phyloP scores from a whole-genome alignment of 2,329 filamentous ascomycete genomes.

The Nemania abortiva region DNA sequence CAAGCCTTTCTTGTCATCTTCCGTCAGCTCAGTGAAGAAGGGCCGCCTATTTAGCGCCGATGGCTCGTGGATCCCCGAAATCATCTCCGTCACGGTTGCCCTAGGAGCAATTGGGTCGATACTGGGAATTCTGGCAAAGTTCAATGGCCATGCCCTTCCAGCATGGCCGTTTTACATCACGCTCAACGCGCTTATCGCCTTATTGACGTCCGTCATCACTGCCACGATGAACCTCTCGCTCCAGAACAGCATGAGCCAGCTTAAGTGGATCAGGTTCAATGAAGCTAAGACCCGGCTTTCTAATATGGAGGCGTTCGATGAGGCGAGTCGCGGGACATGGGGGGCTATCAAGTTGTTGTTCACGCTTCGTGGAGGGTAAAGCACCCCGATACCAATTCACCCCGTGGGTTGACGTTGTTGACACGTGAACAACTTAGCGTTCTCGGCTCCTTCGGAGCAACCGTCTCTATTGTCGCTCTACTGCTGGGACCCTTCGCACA shows the following conservation, averaged over 20 bases:
- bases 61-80: constrained; percentile 48
- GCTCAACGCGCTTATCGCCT: constrained; percentile 51
- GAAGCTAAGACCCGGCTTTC: constrained; percentile 46
- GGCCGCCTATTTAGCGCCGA: background rate
- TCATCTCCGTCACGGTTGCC: constrained; percentile 46
- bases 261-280: constrained; percentile 53
- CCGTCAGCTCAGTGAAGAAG: constrained; percentile 16
- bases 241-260: constrained; percentile 50
- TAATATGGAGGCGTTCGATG: constrained; percentile 52
- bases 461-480: constrained; percentile 48
- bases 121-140: constrained; percentile 49
- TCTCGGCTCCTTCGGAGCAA: constrained; percentile 49
- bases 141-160: constrained; percentile 46
- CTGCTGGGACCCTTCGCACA: constrained; percentile 51
- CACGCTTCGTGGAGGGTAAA: constrained; percentile 48
- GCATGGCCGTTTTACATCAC: constrained; percentile 52
- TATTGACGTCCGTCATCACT: constrained; percentile 49
- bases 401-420: background rate
- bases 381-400: background rate
- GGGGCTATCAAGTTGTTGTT: constrained; percentile 49
- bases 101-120: constrained; percentile 48
- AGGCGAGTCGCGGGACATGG: constrained; percentile 51
- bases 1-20: constrained; percentile 16
- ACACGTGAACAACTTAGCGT: constrained; percentile 33
- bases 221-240: constrained; percentile 50